phyloP scores from a whole-genome alignment of 2,329 filamentous ascomycete species.

The Apiospora kogelbergensis region DNA sequence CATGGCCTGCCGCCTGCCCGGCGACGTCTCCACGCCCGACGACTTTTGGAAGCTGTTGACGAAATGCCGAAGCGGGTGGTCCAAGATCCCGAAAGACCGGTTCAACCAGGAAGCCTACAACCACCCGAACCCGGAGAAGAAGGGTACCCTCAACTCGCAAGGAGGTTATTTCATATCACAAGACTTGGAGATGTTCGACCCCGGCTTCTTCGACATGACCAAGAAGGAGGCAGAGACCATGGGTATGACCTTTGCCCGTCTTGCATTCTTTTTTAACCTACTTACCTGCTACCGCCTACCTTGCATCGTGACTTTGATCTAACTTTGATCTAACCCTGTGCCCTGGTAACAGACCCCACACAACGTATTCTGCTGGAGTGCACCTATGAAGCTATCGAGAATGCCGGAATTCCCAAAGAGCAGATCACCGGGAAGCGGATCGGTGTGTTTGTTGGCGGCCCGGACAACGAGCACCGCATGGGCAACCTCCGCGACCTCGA shows the following conservation, averaged over 20 bases:
- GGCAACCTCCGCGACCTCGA: conserved; percentile 16
- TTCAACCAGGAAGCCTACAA: conserved; percentile 35
- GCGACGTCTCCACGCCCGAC: conserved; percentile 28
- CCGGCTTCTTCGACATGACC: conserved; percentile 37
- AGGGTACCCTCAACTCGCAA: conserved; percentile 32
- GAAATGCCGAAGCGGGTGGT: conserved; percentile 29
- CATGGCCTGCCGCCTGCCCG: conserved; percentile 32
- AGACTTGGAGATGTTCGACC: conserved; percentile 31
- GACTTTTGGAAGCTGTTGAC: conserved; percentile 33
- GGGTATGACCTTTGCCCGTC: conserved; percentile 24
- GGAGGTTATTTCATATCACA: conserved; percentile 34
- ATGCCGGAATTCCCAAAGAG: conserved; percentile 19
- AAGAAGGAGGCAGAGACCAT: conserved; percentile 35
- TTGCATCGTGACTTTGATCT: neutral
- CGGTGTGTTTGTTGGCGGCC: conserved; percentile 17
- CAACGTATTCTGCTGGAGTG: conserved; percentile 31
- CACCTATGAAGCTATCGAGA: conserved; percentile 31
- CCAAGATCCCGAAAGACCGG: conserved; percentile 29
- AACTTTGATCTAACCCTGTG: neutral
- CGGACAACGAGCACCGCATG: conserved; percentile 15
- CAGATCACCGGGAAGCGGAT: conserved; percentile 13
- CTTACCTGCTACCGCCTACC: too few species aligned
- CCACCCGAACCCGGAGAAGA: conserved; percentile 32
- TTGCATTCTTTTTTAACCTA: neutral
- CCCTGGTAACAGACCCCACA: conserved; percentile 23